phyloP scores from a whole-genome alignment of 768 basidiomycete genomes.

The Mycena venus region DNA sequence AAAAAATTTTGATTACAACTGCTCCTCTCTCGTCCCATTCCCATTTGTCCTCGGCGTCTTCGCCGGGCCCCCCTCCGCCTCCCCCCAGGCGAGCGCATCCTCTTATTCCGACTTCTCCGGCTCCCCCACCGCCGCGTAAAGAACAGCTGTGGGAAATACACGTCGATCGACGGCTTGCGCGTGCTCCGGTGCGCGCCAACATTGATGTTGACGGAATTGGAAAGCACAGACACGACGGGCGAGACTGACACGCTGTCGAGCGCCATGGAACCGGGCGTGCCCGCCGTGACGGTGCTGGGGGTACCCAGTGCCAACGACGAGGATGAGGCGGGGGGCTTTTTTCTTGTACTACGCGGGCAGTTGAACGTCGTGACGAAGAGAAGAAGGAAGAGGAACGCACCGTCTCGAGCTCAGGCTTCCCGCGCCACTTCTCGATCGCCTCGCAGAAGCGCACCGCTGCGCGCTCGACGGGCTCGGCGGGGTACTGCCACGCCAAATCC shows the following conservation, averaged over 20 bases:
- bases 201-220: too few species aligned
- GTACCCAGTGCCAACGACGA: slow-evolving; percentile 43
- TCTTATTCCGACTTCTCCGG: slow-evolving; percentile 19
- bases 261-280: slow-evolving; percentile 50
- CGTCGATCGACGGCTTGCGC: slow-evolving; percentile 59
- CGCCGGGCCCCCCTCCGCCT: neutral
- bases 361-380: neutral
- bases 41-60: slow-evolving; percentile 13
- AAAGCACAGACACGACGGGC: too few species aligned
- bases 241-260: too few species aligned
- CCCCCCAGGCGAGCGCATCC: slow-evolving; percentile 18
- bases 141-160: slow-evolving; percentile 56
- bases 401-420: slow-evolving; percentile 87
- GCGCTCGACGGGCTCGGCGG: slow-evolving; percentile 85
- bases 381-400: slow-evolving; percentile 54
- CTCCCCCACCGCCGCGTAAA: slow-evolving; percentile 1
- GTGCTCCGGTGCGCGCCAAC: slow-evolving; percentile 25
- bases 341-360: slow-evolving; percentile 65
- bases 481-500: slow-evolving; percentile 82
- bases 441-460: slow-evolving; percentile 86
- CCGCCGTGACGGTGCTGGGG: neutral
- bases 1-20: too few species aligned
- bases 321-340: slow-evolving; percentile 48
- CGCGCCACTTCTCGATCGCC: slow-evolving; percentile 85
- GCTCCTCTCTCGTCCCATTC: neutral